Evolutionary conservation across 2,329 filamentous ascomycete genomes (phyloP).

Genomic region (Fusarium luffae): DNA sequence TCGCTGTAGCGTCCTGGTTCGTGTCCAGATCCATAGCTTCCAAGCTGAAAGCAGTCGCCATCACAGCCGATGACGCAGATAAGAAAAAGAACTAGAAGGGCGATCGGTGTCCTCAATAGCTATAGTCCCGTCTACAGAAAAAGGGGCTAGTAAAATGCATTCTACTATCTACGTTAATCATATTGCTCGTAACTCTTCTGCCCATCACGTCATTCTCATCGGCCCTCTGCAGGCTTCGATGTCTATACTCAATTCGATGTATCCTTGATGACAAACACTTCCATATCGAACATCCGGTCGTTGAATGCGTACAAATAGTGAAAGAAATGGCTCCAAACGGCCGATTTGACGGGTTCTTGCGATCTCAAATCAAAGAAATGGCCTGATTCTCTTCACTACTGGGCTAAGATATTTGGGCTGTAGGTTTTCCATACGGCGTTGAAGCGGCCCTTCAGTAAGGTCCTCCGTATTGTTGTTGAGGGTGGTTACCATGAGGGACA

Average conservation of each 20-base stretch:
- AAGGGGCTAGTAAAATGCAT: constrained; percentile 37
- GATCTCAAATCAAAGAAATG: constrained; percentile 17
- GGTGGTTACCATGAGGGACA: constrained; percentile 50
- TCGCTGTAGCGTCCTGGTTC: constrained; percentile 64
- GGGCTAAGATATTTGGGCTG: constrained; percentile 8
- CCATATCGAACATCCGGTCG: constrained; percentile 21
- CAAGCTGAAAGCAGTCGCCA: constrained; percentile 46
- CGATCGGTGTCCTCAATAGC: constrained; percentile 25
- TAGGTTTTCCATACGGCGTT: not conserved
- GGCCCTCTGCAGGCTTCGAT: constrained; percentile 22
- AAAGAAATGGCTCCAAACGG: constrained; percentile 25
- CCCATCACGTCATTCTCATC: constrained; percentile 30
- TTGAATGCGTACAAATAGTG: constrained; percentile 16
- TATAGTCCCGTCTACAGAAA: constrained; percentile 29
- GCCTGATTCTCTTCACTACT: constrained; percentile 4
- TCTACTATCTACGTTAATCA: constrained; percentile 48
- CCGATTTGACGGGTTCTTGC: constrained; percentile 24
- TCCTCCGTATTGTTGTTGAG: constrained; percentile 42
- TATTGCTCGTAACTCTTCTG: constrained; percentile 36
- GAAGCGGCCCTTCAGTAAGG: constrained; percentile 36
- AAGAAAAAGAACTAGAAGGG: constrained; percentile 53
- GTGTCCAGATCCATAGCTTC: constrained; percentile 52
- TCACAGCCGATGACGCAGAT: constrained; percentile 36
- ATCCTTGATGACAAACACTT: constrained; percentile 16
- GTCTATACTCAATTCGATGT: constrained; percentile 29